Evolutionary conservation across 768 basidiomycete species (phyloP), one percentile per base, ranked within the genome.

Genomic region (Suillus americanus): DNA sequence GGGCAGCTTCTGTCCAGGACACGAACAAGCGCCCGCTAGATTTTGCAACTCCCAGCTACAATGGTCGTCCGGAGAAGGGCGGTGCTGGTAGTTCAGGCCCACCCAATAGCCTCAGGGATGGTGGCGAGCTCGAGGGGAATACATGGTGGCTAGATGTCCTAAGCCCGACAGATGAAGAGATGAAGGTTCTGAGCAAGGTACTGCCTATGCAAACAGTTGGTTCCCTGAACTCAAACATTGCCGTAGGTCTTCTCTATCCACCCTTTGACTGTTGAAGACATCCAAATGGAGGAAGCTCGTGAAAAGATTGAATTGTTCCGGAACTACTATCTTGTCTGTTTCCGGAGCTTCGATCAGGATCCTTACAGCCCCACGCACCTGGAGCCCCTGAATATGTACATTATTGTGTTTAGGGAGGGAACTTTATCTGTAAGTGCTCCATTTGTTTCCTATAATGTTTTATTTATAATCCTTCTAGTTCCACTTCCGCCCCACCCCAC

Each of bases 251-350:
- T 99, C 77, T 86, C 85, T 23, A 97, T 99, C 72, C 97, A 99
- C 79, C 97, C 97, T 4, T 83, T 99, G 68, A 99, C 97, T 5
- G 97, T 97, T 23, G 97, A 99, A 81, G 97, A 99, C 81, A 99
- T 99, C 74, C 89, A 93, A 72, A 97, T 99, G 91, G 97, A 99
- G 78, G 97, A 99, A 81, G 92, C 96, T 46, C 94, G 97, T 72
- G 97, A 99, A 81, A 99, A 99, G 83, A 99, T 99, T 70, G 97
- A 99, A 76, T 86, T 99, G 23, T 99, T 99, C 85, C 86, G 96
- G 62, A 97, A 97, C 75, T 99, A 99, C 76, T 99, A 98, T 75
- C 87, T 99, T 61, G 97, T 99, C 66, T 99, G 97, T 83, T 99
- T 99, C 83, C 90, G 97, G 67, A 92, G 94, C 67, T 99, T 99